Evolutionary conservation across 169 alveolate species (phyloP), one percentile per base, ranked within the genome.

Genomic region (Eimeria sp.): DNA sequence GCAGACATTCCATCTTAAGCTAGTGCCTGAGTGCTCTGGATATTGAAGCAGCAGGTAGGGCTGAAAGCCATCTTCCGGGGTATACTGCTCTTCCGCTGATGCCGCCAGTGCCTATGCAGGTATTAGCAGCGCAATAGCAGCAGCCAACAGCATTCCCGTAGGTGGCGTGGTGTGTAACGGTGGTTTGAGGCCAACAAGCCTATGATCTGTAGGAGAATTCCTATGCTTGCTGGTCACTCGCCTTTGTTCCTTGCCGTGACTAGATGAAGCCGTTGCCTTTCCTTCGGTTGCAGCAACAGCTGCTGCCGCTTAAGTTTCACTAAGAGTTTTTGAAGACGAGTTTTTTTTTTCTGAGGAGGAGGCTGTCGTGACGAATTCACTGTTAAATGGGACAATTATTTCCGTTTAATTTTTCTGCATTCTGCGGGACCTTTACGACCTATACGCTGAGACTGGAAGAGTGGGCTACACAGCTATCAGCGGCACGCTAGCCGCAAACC

Each of bases 41-140:
- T n/a, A 75, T 49, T 78, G 65, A 65, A 10, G 91, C 73, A 61
- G 76, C 91, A 83, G 40, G 91, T 30, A 83, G 27, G 75, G 91
- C 91, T 57, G 91, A 54, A 27, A 57, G 91, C 75, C 75, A 54
- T 34, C 57, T 43, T 57, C 13, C 76, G 25, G 11, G 22, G 88
- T 4, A n/a, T 5, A n/a, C 67, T 20, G 51, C 49, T 57, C 75
- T 83, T 6, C 76, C 75, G 49, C 75, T 57, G 89, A 25, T 13
- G 91, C 51, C 22, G 22, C 58, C 65, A 76, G 75, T 27, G 91
- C 30, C 18, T 51, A 58, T 11, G 91, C 75, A 57, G 57, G 58
- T 16, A 54, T 73, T 73, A 4, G 65, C 88, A 78, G 45, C 88
- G 9, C 88, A 27, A 22, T 63, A 47, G 27, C 10, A 47, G 27